Evolutionary conservation across 352 stramenopile species (phyloP), one percentile per base, ranked within the genome.

Genomic region (Plasmopara viticola): DNA sequence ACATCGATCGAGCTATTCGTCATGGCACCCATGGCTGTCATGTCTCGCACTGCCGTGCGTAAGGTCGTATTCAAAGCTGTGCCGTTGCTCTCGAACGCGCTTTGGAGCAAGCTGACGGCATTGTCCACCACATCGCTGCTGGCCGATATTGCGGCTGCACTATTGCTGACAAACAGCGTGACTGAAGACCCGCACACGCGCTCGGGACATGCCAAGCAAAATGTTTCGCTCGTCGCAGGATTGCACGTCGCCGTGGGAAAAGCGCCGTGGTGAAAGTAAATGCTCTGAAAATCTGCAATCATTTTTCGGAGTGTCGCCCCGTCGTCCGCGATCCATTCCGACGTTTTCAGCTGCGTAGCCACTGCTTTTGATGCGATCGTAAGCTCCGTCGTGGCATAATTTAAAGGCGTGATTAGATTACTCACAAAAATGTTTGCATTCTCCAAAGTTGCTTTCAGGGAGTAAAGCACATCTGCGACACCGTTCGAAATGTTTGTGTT

Each of bases 401-500:
- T 51, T 3, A 92, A 60, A 0, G 82, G 79, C 7, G 59, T 62
- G 29, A 80, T 50, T 17, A 90, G 48, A 55, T 92, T 90, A 29
- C 34, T 44, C 15, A 83, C 70, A 38, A 88, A 89, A 34, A 88
- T 85, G 29, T 87, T 78, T 17, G 86, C 68, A 49, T 92, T 89
- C 50, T 77, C 70, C n/a, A 92, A 50, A 17, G 77, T 87, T 14
- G 72, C 72, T 35, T 81, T 85, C 14, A 90, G 50, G 42, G 78
- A 87, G 48, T 85, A 66, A 17, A 92, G 53, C 25, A 92, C 69
- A 1, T 68, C 68, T 18, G 74, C 61, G 15, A 90, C 54, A 13
- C 74, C 73, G 35, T 88, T 66, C 6, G 82, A 88, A 54, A 92
- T 84, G 63, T 85, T 90, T 15, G 77, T 85, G 54, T 92, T 92